These are phyloP conservation scores for Wickerhamia fluorescens DNA, from an alignment of 805 yeast genomes.

Conservation along the genomic window DNA sequence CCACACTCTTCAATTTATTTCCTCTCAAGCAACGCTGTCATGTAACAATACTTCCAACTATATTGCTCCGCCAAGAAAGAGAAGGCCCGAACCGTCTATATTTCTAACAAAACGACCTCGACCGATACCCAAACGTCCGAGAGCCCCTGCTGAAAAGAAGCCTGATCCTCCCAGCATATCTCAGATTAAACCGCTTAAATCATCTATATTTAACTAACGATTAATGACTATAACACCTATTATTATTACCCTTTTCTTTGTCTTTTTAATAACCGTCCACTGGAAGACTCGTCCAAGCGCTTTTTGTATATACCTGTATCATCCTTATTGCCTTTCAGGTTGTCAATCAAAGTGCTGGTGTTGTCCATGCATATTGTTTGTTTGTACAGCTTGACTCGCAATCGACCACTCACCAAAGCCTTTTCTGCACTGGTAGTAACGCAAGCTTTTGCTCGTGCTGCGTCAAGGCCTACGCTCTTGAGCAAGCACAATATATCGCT, in stretches of 20 bases:
- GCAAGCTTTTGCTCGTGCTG: constrained; percentile 51
- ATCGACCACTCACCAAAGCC: constrained; percentile 65
- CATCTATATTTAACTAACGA: constrained; percentile 22
- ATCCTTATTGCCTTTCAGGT: too few species aligned
- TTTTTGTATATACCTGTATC: too few species aligned
- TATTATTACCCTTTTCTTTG: constrained; percentile 6
- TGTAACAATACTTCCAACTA: too few species aligned
- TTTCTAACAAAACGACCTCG: constrained; percentile 3
- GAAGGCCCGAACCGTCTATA: constrained; percentile 9
- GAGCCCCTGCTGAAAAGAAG: too few species aligned
- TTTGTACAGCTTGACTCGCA: constrained; percentile 68
- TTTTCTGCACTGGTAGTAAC: constrained; percentile 54
- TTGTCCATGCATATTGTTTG: constrained; percentile 64
- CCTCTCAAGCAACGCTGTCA: too few species aligned
- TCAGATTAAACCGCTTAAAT: constrained; percentile 17
- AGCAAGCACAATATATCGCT: constrained; percentile 64
- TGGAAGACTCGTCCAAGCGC: constrained; percentile 14
- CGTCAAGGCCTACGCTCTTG: constrained; percentile 63
- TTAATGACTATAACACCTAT: constrained; percentile 1
- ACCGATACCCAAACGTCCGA: constrained; percentile 4
- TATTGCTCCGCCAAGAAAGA: too few species aligned
- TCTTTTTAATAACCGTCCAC: constrained; percentile 20
- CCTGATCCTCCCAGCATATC: constrained; percentile 6
- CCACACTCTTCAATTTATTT: too few species aligned
- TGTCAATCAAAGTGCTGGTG: too few species aligned